Base-by-base conservation (phyloP, 2,329 filamentous ascomycete genomes). In the Penicillium occitanis region DNA sequence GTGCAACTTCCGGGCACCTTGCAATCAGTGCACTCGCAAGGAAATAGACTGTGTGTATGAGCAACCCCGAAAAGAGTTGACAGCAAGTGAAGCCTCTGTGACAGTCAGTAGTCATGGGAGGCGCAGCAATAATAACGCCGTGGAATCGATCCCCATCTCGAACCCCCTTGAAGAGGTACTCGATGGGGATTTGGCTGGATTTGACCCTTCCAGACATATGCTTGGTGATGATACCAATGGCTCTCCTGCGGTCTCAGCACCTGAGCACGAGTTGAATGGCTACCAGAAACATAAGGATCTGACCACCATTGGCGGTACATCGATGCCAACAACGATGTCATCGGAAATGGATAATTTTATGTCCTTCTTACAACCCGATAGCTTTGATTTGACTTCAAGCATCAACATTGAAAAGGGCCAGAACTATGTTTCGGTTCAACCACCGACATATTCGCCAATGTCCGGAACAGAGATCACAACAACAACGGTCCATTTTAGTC, bases 11-110 rank as follows among this genome's bases (percentile, higher is more conserved):
- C 60, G 60, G 5, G 17, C 51, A 30, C 65, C 51, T 8, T 66
- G 65, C 65, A 57, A 63, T 46, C 65, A 66, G 33, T 66, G 65
- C 28, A 51, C 40, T 14, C 65, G 65, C 44, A 63, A 33, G 42
- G 53, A 25, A 17, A 35, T 66, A 19, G 51, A 10, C 2, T 66
- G 65, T 33, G 55, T 66, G 5, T 66, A 66, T n/a, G 60, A 63
- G 25, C 60, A 46, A 55, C 42, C 28, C 11, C 53, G 28, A n/a
- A 19, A 50, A 42, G 22, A 50, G 7, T 13, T 6, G 17, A 22
- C 17, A 5, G 37, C 19, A 6, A 28, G 44, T 35, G 37, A 48
- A 19, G 40, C 53, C 40, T 5, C 40, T 48, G 14, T 40, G 8
- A 10, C 13, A 28, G 7, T 48, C 7, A n/a, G 13, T 48, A 57